A percentile compares a stretch with the other conserved stretches of the same genome.
Evolutionary conservation across 495 filamentous ascomycete species (phyloP).

Genomic region (Cenococcum geophilum): DNA sequence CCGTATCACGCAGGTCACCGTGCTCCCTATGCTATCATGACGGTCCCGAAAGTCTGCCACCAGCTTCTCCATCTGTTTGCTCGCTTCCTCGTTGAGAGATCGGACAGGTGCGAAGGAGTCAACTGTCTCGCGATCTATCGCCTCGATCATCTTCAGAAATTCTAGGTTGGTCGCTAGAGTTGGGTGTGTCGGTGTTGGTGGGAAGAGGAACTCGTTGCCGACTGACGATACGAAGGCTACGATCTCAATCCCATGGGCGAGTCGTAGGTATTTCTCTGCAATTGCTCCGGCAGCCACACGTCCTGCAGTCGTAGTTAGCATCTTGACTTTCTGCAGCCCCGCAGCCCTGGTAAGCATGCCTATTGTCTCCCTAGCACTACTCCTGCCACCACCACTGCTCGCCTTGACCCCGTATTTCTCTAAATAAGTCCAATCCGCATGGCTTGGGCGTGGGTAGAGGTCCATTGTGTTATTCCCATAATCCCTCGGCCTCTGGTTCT

Average conservation of each 20-base stretch:
- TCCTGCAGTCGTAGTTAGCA: conserved; percentile 39
- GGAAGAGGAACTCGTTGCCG: conserved; percentile 75
- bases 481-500: conserved; percentile 92
- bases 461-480: conserved; percentile 92
- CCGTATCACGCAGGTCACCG: conserved; percentile 91
- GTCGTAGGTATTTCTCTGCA: conserved; percentile 82
- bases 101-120: conserved; percentile 79
- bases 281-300: conserved; percentile 93
- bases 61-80: conserved; percentile 66
- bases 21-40: conserved; percentile 89
- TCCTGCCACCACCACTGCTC: conserved; percentile 84
- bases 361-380: conserved; percentile 91
- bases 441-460: conserved; percentile 79
- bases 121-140: conserved; percentile 69
- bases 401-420: conserved; percentile 97
- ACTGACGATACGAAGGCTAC: conserved; percentile 86
- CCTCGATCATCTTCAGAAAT: conserved; percentile 70
- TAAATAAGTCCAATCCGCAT: conserved; percentile 95
- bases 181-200: conserved; percentile 68
- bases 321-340: not conserved
- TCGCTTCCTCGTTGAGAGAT: conserved; percentile 64
- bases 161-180: conserved; percentile 71
- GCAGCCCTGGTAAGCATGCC: conserved; percentile 42
- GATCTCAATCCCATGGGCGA: conserved; percentile 82
- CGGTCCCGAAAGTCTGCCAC: conserved; percentile 77